Percentiles rank a stretch among this genome's conserved stretches.
Evolutionary conservation across 768 basidiomycete species (phyloP).

Genomic region (Lepiota venenata): DNA sequence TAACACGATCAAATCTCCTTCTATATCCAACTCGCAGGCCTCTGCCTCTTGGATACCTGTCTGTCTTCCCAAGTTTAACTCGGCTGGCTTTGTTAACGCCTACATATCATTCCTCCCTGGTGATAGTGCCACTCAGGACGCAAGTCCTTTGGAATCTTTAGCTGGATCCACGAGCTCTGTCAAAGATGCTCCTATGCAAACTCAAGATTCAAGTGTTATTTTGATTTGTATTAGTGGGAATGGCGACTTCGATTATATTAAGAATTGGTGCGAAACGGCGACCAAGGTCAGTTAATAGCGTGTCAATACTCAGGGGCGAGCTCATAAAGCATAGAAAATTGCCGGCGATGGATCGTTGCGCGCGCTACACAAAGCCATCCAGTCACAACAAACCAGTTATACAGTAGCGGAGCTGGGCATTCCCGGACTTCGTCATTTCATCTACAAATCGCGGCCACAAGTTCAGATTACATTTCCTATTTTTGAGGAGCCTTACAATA

Average conservation of each 20-base stretch:
- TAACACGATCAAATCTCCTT: slow-evolving; percentile 85
- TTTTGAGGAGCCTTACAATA: slow-evolving; percentile 86
- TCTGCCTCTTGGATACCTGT: slow-evolving; percentile 93
- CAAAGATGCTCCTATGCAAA: not conserved
- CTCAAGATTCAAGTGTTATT: slow-evolving; percentile 33
- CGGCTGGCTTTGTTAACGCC: slow-evolving; percentile 85
- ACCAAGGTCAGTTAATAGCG: slow-evolving; percentile 42
- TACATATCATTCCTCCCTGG: slow-evolving; percentile 74
- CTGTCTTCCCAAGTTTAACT: slow-evolving; percentile 93
- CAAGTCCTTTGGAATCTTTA: slow-evolving; percentile 15
- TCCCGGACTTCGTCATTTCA: slow-evolving; percentile 88
- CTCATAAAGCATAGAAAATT: slow-evolving; percentile 47
- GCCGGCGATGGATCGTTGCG: slow-evolving; percentile 54
- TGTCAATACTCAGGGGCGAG: not conserved
- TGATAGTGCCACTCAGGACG: slow-evolving; percentile 25
- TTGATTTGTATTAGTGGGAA: slow-evolving; percentile 81
- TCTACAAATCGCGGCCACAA: slow-evolving; percentile 87
- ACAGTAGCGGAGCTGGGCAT: slow-evolving; percentile 75
- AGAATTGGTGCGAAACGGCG: slow-evolving; percentile 70
- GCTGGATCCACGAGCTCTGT: slow-evolving; percentile 7
- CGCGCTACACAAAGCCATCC: slow-evolving; percentile 45
- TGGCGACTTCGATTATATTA: slow-evolving; percentile 81
- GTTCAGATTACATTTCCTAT: slow-evolving; percentile 86
- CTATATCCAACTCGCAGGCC: slow-evolving; percentile 71
- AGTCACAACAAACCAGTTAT: slow-evolving; percentile 55